These are phyloP conservation scores for Sporothrix dimorphospora DNA, from an alignment of 2,329 filamentous ascomycete species.

Conservation along the genomic window DNA sequence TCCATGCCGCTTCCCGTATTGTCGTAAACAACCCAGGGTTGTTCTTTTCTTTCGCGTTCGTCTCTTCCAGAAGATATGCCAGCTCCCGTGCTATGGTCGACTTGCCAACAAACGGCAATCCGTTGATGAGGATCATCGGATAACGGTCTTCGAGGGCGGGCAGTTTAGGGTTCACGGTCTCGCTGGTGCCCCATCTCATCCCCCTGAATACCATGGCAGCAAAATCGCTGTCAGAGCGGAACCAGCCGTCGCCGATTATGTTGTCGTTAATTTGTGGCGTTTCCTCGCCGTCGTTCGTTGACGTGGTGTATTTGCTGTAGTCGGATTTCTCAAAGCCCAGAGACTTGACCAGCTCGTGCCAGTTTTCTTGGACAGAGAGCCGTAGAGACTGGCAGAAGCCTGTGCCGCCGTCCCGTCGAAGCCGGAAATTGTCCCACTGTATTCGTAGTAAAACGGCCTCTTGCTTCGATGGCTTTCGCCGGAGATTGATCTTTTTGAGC, in stretches of 20 bases:
- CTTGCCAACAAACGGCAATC: conserved; percentile 27
- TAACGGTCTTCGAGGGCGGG: neutral
- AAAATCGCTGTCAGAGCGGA: neutral
- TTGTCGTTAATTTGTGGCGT: neutral
- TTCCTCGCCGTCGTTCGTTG: neutral
- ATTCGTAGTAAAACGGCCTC: neutral
- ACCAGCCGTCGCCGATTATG: neutral
- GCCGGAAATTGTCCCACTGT: neutral
- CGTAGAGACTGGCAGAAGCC: neutral
- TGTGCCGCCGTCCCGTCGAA: neutral
- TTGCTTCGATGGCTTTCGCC: neutral
- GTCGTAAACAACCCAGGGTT: neutral
- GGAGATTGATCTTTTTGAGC: no score
- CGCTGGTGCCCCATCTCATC: neutral
- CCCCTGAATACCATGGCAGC: neutral
- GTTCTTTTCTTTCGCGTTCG: neutral
- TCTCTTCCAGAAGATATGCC: conserved; percentile 10
- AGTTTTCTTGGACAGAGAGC: neutral
- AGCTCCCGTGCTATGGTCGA: conserved; percentile 25
- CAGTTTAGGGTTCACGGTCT: neutral
- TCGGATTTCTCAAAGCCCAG: neutral
- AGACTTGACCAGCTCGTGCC: neutral
- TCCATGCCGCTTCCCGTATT: neutral
- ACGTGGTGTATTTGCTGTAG: neutral
- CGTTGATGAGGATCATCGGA: conserved; percentile 29